Conservation (phyloP, 164 flowering plant genomes). For the Vitis rotundifolia region DNA sequence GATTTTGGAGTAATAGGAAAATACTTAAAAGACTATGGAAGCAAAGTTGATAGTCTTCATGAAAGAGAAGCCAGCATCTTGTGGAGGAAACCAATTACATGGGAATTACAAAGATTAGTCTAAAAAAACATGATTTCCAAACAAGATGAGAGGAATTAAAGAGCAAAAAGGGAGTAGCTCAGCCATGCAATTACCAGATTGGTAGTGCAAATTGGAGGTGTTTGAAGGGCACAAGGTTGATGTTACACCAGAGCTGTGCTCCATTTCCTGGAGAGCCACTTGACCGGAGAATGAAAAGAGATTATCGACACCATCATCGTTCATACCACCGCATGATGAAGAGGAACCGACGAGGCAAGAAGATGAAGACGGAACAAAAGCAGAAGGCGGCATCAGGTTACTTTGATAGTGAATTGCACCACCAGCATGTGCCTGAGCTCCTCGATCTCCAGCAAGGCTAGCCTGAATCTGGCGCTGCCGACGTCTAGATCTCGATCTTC, state of each 20-base stretch:
- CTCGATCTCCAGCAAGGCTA: slow-evolving; percentile 26
- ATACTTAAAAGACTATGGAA: too few relatives aligned
- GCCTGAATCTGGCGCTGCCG: slow-evolving; percentile 81
- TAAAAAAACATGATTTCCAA: too few relatives aligned
- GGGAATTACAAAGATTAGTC: too few relatives aligned
- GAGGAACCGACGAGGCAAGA: slow-evolving; percentile 24
- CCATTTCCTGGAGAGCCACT: slow-evolving; percentile 41
- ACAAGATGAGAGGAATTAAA: background rate
- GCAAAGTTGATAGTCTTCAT: too few relatives aligned
- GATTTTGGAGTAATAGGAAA: too few relatives aligned
- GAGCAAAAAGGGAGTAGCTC: background rate
- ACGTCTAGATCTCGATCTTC: slow-evolving; percentile 86
- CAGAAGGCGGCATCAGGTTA: slow-evolving; percentile 7
- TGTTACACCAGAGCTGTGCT: slow-evolving; percentile 22
- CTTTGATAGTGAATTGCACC: slow-evolving; percentile 36
- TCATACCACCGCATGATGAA: slow-evolving; percentile 14
- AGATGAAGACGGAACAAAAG: slow-evolving; percentile 11
- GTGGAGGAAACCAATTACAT: too few relatives aligned
- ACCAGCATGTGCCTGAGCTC: background rate
- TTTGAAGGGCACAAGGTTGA: slow-evolving; percentile 38
- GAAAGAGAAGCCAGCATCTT: too few relatives aligned
- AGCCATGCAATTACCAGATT: slow-evolving; percentile 49
- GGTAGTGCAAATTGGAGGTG: slow-evolving; percentile 42
- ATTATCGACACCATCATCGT: slow-evolving; percentile 21
- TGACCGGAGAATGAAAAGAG: slow-evolving; percentile 40